Percentiles rank a stretch among this genome's conserved stretches.
Conservation (phyloP, 352 stramenopile species). For the Phytopythium delawarense region DNA sequence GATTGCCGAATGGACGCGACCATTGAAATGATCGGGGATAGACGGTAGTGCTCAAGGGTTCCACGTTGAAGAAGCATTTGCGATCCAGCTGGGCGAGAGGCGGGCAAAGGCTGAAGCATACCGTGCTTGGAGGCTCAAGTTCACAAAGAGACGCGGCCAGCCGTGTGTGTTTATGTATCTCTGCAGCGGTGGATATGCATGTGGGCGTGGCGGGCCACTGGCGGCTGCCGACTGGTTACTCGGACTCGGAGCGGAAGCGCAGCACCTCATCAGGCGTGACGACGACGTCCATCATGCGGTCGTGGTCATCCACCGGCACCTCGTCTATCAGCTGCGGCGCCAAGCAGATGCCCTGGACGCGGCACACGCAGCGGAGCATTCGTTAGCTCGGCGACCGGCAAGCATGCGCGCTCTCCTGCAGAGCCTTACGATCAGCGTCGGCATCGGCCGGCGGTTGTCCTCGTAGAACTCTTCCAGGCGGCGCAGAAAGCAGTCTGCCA, state of each 20-base stretch:
- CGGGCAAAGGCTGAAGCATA: neutral
- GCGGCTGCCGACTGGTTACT: no score
- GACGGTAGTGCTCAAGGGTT: no score
- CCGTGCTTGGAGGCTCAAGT: neutral
- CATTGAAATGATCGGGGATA: no score
- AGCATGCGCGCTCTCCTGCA: neutral
- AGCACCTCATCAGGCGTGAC: conserved; percentile 63
- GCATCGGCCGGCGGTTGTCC: conserved; percentile 27
- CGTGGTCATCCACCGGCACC: conserved; percentile 60
- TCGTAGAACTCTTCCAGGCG: conserved; percentile 47
- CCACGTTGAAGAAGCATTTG: neutral
- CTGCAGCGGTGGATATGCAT: neutral
- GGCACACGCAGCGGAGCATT: neutral
- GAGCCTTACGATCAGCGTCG: conserved; percentile 53
- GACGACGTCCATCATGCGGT: conserved; percentile 60
- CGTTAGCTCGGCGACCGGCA: conserved; percentile 1
- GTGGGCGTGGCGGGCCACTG: neutral
- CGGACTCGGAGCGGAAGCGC: conserved; percentile 3
- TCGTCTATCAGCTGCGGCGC: conserved; percentile 50
- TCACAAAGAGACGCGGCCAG: neutral
- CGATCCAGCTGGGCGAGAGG: neutral
- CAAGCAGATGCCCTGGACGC: conserved; percentile 58
- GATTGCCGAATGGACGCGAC: no score
- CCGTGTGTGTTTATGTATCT: neutral
- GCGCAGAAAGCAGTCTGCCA: conserved; percentile 66